Evolutionary conservation across 2,329 filamentous ascomycete species (phyloP).

Genomic region (Tolypocladium nubicola): DNA sequence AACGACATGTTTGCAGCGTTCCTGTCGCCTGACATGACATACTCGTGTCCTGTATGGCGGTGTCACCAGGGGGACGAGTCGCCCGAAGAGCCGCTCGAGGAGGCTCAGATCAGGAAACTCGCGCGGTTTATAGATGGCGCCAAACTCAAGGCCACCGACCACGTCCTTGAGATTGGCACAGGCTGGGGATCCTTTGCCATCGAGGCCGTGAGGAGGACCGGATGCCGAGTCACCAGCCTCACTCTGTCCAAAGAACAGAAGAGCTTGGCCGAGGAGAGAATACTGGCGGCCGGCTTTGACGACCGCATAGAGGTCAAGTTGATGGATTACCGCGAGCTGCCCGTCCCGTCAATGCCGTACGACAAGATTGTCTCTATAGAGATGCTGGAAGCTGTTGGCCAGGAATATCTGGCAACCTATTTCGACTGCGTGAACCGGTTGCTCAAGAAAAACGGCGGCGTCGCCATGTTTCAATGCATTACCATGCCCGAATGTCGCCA

Average conservation of each 20-base stretch:
- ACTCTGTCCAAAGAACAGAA: conserved; percentile 63
- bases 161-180: conserved; percentile 65
- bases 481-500: conserved; percentile 64
- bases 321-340: conserved; percentile 57
- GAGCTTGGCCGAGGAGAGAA: conserved; percentile 52
- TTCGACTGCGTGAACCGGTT: conserved; percentile 54
- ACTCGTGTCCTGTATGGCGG: conserved; percentile 59
- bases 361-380: conserved; percentile 69
- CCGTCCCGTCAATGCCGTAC: conserved; percentile 41
- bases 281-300: conserved; percentile 47
- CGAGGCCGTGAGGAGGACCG: conserved; percentile 52
- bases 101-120: conserved; percentile 58
- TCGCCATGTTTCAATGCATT: conserved; percentile 66
- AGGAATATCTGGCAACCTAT: conserved; percentile 56
- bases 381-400: conserved; percentile 66
- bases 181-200: conserved; percentile 70
- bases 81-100: conserved; percentile 45
- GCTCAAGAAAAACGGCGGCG: conserved; percentile 54
- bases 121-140: conserved; percentile 55
- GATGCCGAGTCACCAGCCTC: conserved; percentile 57
- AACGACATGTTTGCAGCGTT: conserved; percentile 70
- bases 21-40: conserved; percentile 66
- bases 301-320: conserved; percentile 54
- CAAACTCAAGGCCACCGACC: conserved; percentile 51
- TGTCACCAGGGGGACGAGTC: neutral